Base-by-base conservation (phyloP, 2,329 filamentous ascomycete species). In the Trichoderma sp. region DNA sequence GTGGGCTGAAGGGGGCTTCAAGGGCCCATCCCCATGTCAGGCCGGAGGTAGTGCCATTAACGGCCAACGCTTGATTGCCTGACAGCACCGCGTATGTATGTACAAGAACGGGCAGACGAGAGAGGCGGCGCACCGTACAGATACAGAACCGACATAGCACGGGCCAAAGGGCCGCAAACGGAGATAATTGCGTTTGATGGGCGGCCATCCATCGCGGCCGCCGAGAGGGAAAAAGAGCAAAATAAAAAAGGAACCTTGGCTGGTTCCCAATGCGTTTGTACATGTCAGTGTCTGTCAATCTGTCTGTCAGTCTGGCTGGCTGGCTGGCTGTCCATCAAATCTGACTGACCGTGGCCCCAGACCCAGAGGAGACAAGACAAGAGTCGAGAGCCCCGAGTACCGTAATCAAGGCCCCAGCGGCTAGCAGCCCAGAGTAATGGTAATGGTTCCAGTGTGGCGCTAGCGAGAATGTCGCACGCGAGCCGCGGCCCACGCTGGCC, bases 371-470 rank as follows among this genome's bases (percentile, higher is more conserved):
- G 20, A 43, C 32, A 47, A 59, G 15, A 17, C 53, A 34, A 26
- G 50, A 57, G 17, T 63, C 30, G n/a, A 70, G 32, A 76, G 77
- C 30, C 26, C 30, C 32, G 17, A 39, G 43, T 47, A 47, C 43
- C 17, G 43, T 50, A 23, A 50, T 20, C 43, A 50, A 20, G 43
- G 43, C 43, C 43, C 55, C 26, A 43, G 55, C 63, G 43, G 63
- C 63, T 75, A 70, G 73, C 76, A 78, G 77, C 75, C 77, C 76
- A 74, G 74, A 73, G 72, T 74, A 70, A 74, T 79, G 78, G 77
- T 79, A 70, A 74, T 79, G 78, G 77, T 79, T 78, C 78, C 73
- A 74, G 76, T 68, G 70, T 76, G 70, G 74, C 77, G 74, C 77
- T 79, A 79, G 77, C 78, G 65, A 63, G 55, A 72, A 68, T 74